Base-by-base conservation (phyloP, 805 yeast genomes). In the Candida germanica region DNA sequence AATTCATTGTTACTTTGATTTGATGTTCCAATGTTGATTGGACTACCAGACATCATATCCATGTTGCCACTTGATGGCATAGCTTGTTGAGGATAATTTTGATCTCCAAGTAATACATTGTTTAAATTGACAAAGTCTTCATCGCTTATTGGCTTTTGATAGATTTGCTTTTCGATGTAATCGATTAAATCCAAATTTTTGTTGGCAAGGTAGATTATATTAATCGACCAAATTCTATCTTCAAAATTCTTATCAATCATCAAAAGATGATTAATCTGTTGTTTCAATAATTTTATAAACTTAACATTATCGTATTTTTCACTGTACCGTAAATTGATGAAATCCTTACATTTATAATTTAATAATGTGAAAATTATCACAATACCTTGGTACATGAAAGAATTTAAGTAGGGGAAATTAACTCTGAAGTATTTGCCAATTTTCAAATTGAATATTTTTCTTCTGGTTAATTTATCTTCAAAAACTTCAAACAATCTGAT, bases 311-410 rank as follows among this genome's bases (percentile, higher is more conserved):
- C 30, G 23, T 42, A 41, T 27, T 36, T 36, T 4, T 32, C 37
- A 13, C 33, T 33, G 16, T n/a, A 39, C n/a, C 25, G 35, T 4
- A 21, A 26, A n/a, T 31, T 27, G 13, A 39, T 24, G 19, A 44
- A 44, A 35, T 42, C 44, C 21, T 56, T 56, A 35, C 56, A 65
- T 16, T 68, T 68, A 35, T 67, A 54, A 47, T 71, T 75, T 46
- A 75, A 51, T 42, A 73, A 50, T 1, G 77, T 72, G 53, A 66
- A 74, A 15, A 69, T 60, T 15, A 73, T 77, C 36, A 75, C 69
- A 33, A 74, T 57, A 2, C 78, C 75, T 47, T 74, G 79, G 49
- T 73, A 72, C 8, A 72, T 54, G 35, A 71, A 73, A 2, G 74
- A 62, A 44, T 69, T 71, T 35, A 71, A 62, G 39, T 71, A 71